Evolutionary conservation across 805 yeast genomes (phyloP).

Genomic region (Candida parachauliodes): DNA sequence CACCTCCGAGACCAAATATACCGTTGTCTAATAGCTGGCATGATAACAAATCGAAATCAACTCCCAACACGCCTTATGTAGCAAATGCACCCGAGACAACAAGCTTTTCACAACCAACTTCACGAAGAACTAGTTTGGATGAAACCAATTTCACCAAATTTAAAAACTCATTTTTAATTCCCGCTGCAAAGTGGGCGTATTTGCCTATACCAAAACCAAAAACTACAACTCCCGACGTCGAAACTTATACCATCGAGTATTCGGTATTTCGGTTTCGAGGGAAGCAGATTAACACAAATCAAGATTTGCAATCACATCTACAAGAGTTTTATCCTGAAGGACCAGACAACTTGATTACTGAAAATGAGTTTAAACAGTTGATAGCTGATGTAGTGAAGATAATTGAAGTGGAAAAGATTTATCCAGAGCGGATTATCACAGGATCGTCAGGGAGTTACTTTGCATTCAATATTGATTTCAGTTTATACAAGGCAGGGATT

Average conservation of each 20-base stretch:
- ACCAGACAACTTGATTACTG: slow-evolving; percentile 13
- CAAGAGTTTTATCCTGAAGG: slow-evolving; percentile 15
- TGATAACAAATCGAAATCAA: slow-evolving; percentile 5
- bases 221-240: slow-evolving; percentile 6
- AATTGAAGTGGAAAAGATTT: slow-evolving; percentile 39
- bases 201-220: slow-evolving; percentile 16
- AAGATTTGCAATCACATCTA: slow-evolving; percentile 18
- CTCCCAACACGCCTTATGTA: slow-evolving; percentile 1
- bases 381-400: slow-evolving; percentile 44
- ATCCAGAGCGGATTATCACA: slow-evolving; percentile 52
- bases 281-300: slow-evolving; percentile 13
- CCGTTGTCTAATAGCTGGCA: slow-evolving; percentile 11
- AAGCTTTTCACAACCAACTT: slow-evolving; percentile 7
- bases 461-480: slow-evolving; percentile 27
- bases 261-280: slow-evolving; percentile 28
- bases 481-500: slow-evolving; percentile 42
- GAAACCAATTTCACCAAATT: slow-evolving; percentile 15
- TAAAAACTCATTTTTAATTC: slow-evolving; percentile 19
- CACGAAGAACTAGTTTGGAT: slow-evolving; percentile 9
- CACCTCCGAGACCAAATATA: slow-evolving; percentile 2
- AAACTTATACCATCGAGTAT: slow-evolving; percentile 29
- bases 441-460: slow-evolving; percentile 76
- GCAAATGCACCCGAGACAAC: background rate
- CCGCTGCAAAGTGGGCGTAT: slow-evolving; percentile 32
- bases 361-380: slow-evolving; percentile 30